These are phyloP conservation scores for Misopates orontium DNA, from an alignment of 257 asterid species.

Conservation along the genomic window DNA sequence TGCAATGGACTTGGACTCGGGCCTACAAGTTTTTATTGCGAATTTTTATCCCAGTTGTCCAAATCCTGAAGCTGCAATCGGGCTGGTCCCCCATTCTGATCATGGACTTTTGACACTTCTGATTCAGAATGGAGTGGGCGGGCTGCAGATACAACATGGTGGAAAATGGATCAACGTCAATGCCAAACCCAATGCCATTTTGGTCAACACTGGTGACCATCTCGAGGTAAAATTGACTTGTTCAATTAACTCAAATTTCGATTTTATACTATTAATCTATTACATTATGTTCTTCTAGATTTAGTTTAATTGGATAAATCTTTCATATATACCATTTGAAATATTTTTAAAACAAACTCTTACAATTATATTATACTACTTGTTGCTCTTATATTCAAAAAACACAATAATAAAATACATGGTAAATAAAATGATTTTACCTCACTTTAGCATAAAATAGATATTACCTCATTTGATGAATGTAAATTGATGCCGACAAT, in stretches of 20 bases:
- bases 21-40: conserved; percentile 46
- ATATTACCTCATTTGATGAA: too few species aligned
- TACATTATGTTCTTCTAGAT: too few species aligned
- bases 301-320: too few species aligned
- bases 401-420: too few species aligned
- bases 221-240: conserved; percentile 55
- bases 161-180: conserved; percentile 60
- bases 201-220: conserved; percentile 71
- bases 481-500: too few species aligned
- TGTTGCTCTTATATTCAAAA: too few species aligned
- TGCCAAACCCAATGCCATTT: conserved; percentile 55
- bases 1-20: conserved; percentile 42
- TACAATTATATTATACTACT: too few species aligned
- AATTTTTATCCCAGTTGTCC: conserved; percentile 76
- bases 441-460: too few species aligned
- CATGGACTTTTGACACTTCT: conserved; percentile 80
- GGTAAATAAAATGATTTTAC: too few species aligned
- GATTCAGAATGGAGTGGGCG: conserved; percentile 57
- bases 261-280: background rate
- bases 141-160: conserved; percentile 59
- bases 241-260: background rate
- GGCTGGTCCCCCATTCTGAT: conserved; percentile 73
- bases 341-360: too few species aligned
- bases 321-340: too few species aligned
- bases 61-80: conserved; percentile 61